Conservation (phyloP, 1,284 basidiomycete species). For the Ustilago nuda region DNA sequence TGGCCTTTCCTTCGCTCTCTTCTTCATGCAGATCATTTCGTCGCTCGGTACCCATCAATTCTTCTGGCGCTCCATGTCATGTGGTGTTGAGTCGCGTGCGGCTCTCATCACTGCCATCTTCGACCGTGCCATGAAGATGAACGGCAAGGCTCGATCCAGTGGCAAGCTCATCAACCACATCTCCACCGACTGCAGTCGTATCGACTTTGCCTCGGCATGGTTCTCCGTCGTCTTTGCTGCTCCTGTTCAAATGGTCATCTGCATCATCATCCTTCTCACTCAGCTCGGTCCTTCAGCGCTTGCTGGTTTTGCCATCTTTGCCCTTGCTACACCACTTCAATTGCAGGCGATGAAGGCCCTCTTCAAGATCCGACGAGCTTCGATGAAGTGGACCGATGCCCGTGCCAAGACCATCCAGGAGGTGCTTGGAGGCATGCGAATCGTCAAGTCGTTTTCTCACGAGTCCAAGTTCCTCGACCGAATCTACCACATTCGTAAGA, state of each 20-base stretch:
- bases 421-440: slow-evolving; percentile 66
- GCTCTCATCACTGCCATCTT: slow-evolving; percentile 92
- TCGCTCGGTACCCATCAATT: slow-evolving; percentile 83
- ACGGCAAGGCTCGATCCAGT: slow-evolving; percentile 82
- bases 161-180: slow-evolving; percentile 92
- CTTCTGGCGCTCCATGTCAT: slow-evolving; percentile 74
- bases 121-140: slow-evolving; percentile 80
- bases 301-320: slow-evolving; percentile 84
- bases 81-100: slow-evolving; percentile 79
- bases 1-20: slow-evolving; percentile 71
- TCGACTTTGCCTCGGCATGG: slow-evolving; percentile 88
- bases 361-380: slow-evolving; percentile 78
- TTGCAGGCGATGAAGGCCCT: slow-evolving; percentile 80
- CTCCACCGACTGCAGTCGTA: slow-evolving; percentile 88
- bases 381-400: slow-evolving; percentile 90
- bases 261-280: slow-evolving; percentile 77
- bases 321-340: slow-evolving; percentile 77
- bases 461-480: slow-evolving; percentile 72
- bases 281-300: slow-evolving; percentile 81
- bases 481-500: slow-evolving; percentile 78
- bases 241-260: slow-evolving; percentile 71
- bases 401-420: slow-evolving; percentile 67
- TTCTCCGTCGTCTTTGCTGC: slow-evolving; percentile 81
- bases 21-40: slow-evolving; percentile 77
- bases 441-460: slow-evolving; percentile 66